Evolutionary conservation across 164 flowering plant genomes (phyloP), one percentile per base, ranked within the genome.

Genomic region (Vitis rotundifolia): DNA sequence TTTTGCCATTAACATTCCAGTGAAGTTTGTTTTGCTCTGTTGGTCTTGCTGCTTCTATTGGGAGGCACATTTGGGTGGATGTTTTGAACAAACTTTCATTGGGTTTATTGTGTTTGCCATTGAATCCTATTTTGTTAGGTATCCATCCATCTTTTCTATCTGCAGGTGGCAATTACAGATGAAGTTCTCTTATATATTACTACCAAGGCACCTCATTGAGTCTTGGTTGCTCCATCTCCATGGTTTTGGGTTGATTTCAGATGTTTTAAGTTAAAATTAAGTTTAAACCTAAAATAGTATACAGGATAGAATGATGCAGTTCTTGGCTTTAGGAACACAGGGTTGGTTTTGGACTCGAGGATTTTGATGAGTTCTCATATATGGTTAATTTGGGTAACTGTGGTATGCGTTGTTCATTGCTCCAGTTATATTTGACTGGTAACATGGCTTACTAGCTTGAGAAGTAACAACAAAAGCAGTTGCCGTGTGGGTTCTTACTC

Each of bases 381-480:
- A 8, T 60, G 67, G 68, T 69, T 55, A 65, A 61, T 57, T 16
- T 72, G 68, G 37, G 73, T 47, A 60, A 61, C 31, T 31, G 28
- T 60, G 53, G 28, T 59, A 58, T 60, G 19, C 47, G 16, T n/a
- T 62, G 53, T 66, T 67, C 63, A 15, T 60, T 68, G 61, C 49
- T 66, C 64, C 68, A 50, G 67, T 37, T 18, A 9, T 49, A 58
- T 61, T 22, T 15, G 16, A 29, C 53, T 61, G 54, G 57, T 62
- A 49, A 19, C 15, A 26, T 66, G 67, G 69, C 54, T 61, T 18
- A 60, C 59, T 31, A 58, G 63, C 61, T 66, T 64, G 73, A 63
- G 74, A 72, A 71, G 72, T 70, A 57, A 69, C 14, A 49, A 61
- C 44, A 37, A 58, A 50, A 73, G 81, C 73, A 31, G 72, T 68